These are phyloP conservation scores for Fusarium pseudoanthophilum DNA, from an alignment of 2,329 filamentous ascomycete genomes.

Conservation along the genomic window DNA sequence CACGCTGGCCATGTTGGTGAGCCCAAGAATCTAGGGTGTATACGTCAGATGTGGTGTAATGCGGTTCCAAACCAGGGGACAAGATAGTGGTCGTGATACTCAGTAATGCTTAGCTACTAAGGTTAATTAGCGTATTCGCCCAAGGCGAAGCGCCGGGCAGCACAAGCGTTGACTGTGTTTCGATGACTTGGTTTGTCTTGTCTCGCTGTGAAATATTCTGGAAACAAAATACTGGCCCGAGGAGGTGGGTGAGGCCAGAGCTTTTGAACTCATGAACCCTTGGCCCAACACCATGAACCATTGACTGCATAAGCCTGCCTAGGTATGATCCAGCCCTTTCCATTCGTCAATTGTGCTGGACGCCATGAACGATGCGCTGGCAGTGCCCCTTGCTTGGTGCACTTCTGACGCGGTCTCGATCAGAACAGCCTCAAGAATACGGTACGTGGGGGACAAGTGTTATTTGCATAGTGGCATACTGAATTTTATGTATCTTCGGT, in stretches of 20 bases:
- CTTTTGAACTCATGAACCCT: constrained; percentile 21
- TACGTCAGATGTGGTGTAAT: constrained; percentile 8
- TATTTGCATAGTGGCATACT: background rate
- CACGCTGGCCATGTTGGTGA: background rate
- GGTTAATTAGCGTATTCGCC: background rate
- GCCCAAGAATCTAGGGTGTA: background rate
- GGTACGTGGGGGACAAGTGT: background rate
- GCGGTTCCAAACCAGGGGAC: background rate
- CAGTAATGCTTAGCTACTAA: background rate
- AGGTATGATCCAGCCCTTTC: background rate
- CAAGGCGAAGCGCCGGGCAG: background rate
- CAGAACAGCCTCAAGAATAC: constrained; percentile 9
- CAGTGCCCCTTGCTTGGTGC: background rate
- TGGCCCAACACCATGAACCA: constrained; percentile 1
- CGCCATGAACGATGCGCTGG: constrained; percentile 5
- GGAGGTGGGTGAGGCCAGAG: constrained; percentile 9
- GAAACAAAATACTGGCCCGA: background rate
- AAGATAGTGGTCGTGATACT: background rate
- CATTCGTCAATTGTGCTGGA: constrained; percentile 2
- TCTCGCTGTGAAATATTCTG: background rate
- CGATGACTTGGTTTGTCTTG: background rate
- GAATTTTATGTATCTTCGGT: background rate
- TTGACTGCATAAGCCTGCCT: background rate
- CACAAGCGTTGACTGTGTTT: background rate
- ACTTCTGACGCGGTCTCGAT: constrained; percentile 4